These are phyloP conservation scores for Eragrostis nindensis DNA, from an alignment of 176 grass and related monocot genomes.

Conservation along the genomic window DNA sequence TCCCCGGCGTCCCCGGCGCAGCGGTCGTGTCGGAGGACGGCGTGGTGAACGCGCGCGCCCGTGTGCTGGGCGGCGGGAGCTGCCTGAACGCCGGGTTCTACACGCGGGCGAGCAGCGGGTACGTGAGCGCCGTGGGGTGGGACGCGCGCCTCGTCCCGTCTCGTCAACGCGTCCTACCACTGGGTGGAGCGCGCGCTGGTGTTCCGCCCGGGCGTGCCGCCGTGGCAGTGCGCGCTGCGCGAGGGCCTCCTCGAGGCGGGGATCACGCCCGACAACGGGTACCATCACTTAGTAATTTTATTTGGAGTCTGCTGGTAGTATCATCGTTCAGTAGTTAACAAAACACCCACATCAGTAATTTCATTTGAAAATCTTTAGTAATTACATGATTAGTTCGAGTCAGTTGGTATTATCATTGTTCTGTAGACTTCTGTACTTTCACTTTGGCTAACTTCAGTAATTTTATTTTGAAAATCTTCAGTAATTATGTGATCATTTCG, in stretches of 20 bases:
- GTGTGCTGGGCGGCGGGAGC: constrained; percentile 84
- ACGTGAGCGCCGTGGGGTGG: constrained; percentile 54
- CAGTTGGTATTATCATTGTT: too few relatives aligned
- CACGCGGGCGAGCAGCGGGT: constrained; percentile 63
- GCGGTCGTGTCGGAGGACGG: constrained; percentile 82
- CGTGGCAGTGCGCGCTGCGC: constrained; percentile 62
- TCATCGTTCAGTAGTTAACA: too few relatives aligned
- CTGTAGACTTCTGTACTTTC: too few relatives aligned
- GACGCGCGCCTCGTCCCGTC: constrained; percentile 48
- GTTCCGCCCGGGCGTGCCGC: constrained; percentile 57
- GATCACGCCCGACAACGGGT: constrained; percentile 58
- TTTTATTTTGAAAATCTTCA: too few relatives aligned
- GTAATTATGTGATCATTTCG: too few relatives aligned
- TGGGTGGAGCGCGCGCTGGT: constrained; percentile 76
- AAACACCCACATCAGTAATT: too few relatives aligned
- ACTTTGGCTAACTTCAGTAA: too few relatives aligned
- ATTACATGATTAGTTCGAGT: too few relatives aligned
- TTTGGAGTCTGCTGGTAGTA: too few relatives aligned
- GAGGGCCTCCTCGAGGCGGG: constrained; percentile 65
- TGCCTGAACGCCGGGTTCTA: constrained; percentile 94
- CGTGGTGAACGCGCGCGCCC: constrained; percentile 72
- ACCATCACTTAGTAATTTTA: too few relatives aligned
- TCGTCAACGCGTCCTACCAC: constrained; percentile 73
- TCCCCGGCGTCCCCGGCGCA: constrained; percentile 66
- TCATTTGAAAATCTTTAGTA: too few relatives aligned